Percentiles rank a stretch among this genome's conserved stretches.
Evolutionary conservation across 2,329 filamentous ascomycete genomes (phyloP).

Genomic region (Cylindrodendrum hubeiense): DNA sequence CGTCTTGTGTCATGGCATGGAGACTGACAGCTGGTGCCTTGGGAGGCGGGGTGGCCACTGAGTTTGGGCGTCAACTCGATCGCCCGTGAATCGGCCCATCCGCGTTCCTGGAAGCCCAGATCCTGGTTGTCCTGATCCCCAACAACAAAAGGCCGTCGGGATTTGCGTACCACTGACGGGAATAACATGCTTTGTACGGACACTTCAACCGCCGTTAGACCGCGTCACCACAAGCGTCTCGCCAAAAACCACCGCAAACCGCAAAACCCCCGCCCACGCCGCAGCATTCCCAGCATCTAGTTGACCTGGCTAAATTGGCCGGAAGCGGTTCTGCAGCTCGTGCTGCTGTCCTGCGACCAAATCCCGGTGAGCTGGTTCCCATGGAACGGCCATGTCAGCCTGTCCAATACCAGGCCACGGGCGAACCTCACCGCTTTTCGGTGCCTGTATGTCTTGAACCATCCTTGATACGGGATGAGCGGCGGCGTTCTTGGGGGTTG

Average conservation of each 20-base stretch:
- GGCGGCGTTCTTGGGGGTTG: constrained; percentile 8
- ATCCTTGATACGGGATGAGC: constrained; percentile 1
- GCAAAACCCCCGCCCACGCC: constrained; percentile 9
- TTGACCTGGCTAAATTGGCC: background rate
- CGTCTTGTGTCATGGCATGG: constrained; percentile 34
- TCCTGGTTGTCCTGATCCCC: constrained; percentile 1
- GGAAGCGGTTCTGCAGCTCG: constrained; percentile 4
- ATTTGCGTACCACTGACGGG: constrained; percentile 6
- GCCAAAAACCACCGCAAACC: constrained; percentile 9
- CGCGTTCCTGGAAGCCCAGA: constrained; percentile 12
- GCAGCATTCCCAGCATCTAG: constrained; percentile 10
- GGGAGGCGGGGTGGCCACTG: constrained; percentile 5
- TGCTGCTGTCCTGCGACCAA: constrained; percentile 12
- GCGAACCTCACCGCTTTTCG: constrained; percentile 26
- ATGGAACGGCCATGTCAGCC: constrained; percentile 16
- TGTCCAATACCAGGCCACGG: constrained; percentile 15
- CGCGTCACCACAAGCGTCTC: background rate
- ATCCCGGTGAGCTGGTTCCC: constrained; percentile 38
- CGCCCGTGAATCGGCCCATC: constrained; percentile 19
- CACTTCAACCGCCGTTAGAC: constrained; percentile 11
- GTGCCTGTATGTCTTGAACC: constrained; percentile 4
- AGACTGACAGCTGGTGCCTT: constrained; percentile 19
- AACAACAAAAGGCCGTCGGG: background rate
- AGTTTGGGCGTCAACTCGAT: constrained; percentile 8
- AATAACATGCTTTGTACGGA: constrained; percentile 9